Base-by-base conservation (phyloP, 495 filamentous ascomycete species). In the Neurospora tetraspora region DNA sequence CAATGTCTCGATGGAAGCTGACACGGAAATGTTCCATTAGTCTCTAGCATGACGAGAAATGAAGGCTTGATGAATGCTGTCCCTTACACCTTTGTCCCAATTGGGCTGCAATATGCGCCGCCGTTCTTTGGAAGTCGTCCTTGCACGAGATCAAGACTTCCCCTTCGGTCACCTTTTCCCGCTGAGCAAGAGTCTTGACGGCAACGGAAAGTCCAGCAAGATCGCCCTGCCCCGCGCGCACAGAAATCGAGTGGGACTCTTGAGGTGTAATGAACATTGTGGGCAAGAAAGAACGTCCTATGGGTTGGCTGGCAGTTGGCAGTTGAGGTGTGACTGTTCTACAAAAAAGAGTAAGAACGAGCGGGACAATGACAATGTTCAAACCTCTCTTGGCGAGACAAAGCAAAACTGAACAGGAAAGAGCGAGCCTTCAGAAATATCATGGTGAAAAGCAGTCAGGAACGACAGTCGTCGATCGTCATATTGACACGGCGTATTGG, bases 111-210 rank as follows among this genome's bases (percentile, higher is more conserved):
- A 78, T 79, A 65, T 80, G 78, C 23, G 78, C 78, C 11, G 78
- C 77, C 20, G 77, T 80, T 70, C 77, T 74, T 34, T 80, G 76
- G 68, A 73, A 80, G 68, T 80, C 78, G 68, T 80, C 78, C 40
- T 78, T 77, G 73, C 77, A 76, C 1, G 70, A 69, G 20, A 78
- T 76, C 23, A 80, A 36, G 10, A 80, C 68, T 31, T 78, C 76
- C 4, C 69, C 78, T 0, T 77, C 61, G 27, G 71, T 69, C 16
- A 39, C 45, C 3, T 23, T 23, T 59, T 80, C 78, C 36, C 78
- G 74, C 39, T 43, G 39, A 31, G 78, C 78, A 23, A 80, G 73
- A 18, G 14, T 37, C 27, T 72, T 68, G 72, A 80, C 77, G 10
- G 39, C 38, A 18, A 37, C 12, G 10, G 34, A 9, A 14, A 80